Base-by-base conservation (phyloP, 768 basidiomycete genomes). In the Pleurotus platypus region DNA sequence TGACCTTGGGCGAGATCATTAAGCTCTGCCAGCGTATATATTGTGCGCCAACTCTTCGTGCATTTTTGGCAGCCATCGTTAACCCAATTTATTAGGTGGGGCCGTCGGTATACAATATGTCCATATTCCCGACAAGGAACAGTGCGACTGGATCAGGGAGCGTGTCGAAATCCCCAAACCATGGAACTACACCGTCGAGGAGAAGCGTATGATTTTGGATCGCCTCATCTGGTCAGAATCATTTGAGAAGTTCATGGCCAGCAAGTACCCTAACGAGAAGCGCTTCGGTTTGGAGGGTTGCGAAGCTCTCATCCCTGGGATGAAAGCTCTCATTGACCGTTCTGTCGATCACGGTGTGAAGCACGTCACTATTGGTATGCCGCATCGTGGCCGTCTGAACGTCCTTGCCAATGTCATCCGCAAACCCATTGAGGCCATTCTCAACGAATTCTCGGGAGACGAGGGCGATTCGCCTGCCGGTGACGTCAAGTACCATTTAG, bases 181-280 rank as follows among this genome's bases (percentile, higher is more conserved):
- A 5, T 98, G 94, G 94, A 93, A 94, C 66, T 99, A 98, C 75
- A 92, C 90, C 51, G 83, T 95, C 53, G 97, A 99, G 65, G 97
- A 99, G 78, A 99, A 98, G 75, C 88, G 94, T 47, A 95, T 98
- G 92, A 95, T 99, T 62, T 84, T 99, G 56, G 97, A 99, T 75
- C 92, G 97, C 59, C 88, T 98, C 64, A 98, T 98, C 70, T 99
- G 97, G 97, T 98, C 96, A n/a, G 97, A 98, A 66, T 90, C 92
- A 3, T 98, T 98, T 67, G 97, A 99, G 72, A 94, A 94, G 67
- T 99, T 98, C 81, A 94, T 99, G 61, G 90, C 94, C 18, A 91
- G 86, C 81, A 99, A 98, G 72, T 97, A 92, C 75, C 97, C 97
- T 63, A 99, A 98, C 75, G 97, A 99, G 79, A 99, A 99, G 75